Percentiles rank a stretch among this genome's conserved stretches.
Evolutionary conservation across 805 yeast genomes (phyloP).

Genomic region (Dipodascopsis tothii): DNA sequence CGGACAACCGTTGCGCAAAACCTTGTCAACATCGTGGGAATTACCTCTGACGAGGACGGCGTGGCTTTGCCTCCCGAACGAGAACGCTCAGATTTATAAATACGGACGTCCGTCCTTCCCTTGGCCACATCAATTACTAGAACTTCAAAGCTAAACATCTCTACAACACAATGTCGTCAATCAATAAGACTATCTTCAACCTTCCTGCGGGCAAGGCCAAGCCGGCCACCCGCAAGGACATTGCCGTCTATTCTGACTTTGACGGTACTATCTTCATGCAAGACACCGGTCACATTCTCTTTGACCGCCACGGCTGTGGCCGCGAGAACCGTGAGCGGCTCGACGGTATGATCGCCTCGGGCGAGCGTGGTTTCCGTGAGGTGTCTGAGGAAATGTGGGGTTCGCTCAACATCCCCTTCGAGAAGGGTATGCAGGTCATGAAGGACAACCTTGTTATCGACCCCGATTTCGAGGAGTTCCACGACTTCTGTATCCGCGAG

Average conservation of each 20-base stretch:
- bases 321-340: constrained; percentile 32
- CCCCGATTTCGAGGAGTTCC: constrained; percentile 35
- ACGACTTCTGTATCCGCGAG: constrained; percentile 34
- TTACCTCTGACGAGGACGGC: too few relatives aligned
- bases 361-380: constrained; percentile 34
- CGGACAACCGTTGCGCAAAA: too few relatives aligned
- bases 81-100: too few relatives aligned
- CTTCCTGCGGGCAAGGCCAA: background rate
- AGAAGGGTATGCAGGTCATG: constrained; percentile 34
- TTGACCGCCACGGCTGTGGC: constrained; percentile 39
- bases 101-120: too few relatives aligned
- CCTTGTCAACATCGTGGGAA: too few relatives aligned
- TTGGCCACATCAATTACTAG: too few relatives aligned
- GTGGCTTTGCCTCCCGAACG: too few relatives aligned
- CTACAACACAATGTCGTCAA: too few relatives aligned
- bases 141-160: too few relatives aligned
- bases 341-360: constrained; percentile 35
- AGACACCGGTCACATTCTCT: constrained; percentile 41
- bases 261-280: constrained; percentile 42
- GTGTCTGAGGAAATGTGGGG: constrained; percentile 42
- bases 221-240: constrained; percentile 17
- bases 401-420: constrained; percentile 35
- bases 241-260: constrained; percentile 32
- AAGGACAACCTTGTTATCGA: constrained; percentile 34
- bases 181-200: too few relatives aligned